Base-by-base conservation (phyloP, 2,329 filamentous ascomycete genomes). In the Ceratocystis ficicola region DNA sequence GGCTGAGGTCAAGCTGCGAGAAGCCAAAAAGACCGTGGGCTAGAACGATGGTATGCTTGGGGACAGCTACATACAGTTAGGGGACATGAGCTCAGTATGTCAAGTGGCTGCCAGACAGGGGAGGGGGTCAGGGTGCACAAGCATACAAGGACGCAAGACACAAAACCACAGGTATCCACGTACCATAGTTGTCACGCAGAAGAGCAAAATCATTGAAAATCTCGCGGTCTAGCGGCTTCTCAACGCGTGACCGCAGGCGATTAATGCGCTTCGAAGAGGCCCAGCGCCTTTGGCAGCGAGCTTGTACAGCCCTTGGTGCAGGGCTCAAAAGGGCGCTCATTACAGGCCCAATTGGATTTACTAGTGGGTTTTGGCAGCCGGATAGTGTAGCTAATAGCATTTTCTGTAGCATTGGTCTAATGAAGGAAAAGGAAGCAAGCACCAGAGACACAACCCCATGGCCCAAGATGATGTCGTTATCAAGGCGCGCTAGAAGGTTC, bases 1-100 rank as follows among this genome's bases (percentile, higher is more conserved):
- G 55, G 28, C 55, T 30, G 17, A 85, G 71, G 44, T 75, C 76
- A 25, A 87, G 76, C 71, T 85, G 80, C 46, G 82, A 78, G 72
- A 86, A 87, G 70, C 85, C 85, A 63, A 87, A 76, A 62, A 87
- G 77, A 66, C 85, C 85, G 71, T 87, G 85, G 64, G 84, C 84
- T 44, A 87, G 80, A 65, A 87, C 83, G 65, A 87, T 81, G 57
- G 84, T 83, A 69, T 86, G 71, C 70, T 81, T 82, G 1, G 84
- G 84, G 22, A 64, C 62, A 22, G 63, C 67, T 69, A 44, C 48
- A 17, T 5, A 25, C 7, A 44, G 44, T 62, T 66, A 66, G 30
- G 25, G 25, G 30, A 15, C 44, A 59, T 12, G 55, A 15, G 36
- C 36, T 41, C 36, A 41, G 10, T 1, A 15, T 41, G 10, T 15